Evolutionary conservation across 2,329 filamentous ascomycete species (phyloP).

Genomic region (Epichloe typhina): DNA sequence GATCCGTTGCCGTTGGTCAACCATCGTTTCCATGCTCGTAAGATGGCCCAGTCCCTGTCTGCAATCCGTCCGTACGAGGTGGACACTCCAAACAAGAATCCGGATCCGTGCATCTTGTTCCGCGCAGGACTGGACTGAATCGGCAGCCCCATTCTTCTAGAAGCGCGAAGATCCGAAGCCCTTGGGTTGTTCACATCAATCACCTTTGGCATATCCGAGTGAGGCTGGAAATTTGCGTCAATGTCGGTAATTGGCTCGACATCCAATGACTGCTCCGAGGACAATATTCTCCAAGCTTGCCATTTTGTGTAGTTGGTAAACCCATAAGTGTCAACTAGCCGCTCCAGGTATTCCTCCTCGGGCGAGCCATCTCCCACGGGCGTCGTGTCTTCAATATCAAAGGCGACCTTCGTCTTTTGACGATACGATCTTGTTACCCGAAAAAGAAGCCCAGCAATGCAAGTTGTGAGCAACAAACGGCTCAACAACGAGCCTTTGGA

Average conservation of each 20-base stretch:
- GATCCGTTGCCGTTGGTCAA: conserved; percentile 26
- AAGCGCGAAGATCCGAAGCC: conserved; percentile 14
- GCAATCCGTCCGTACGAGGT: conserved; percentile 28
- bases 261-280: conserved; percentile 15
- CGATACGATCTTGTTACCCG: conserved; percentile 9
- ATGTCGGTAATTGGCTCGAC: conserved; percentile 17
- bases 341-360: conserved; percentile 21
- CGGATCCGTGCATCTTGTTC: conserved; percentile 24
- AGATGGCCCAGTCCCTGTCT: conserved; percentile 24
- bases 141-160: conserved; percentile 20
- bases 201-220: conserved; percentile 11
- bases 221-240: conserved; percentile 18
- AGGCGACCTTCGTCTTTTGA: conserved; percentile 3
- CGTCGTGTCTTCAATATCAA: conserved; percentile 8
- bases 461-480: conserved; percentile 11
- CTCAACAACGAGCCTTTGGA: conserved; percentile 12
- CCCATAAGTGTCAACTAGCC: conserved; percentile 14
- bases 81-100: conserved; percentile 29
- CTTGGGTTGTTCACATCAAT: conserved; percentile 15
- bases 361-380: conserved; percentile 10
- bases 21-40: conserved; percentile 32
- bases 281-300: conserved; percentile 21
- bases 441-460: conserved; percentile 16
- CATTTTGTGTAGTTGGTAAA: conserved; percentile 20
- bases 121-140: conserved; percentile 17